Percentiles rank a stretch among this genome's conserved stretches.
Evolutionary conservation across 768 basidiomycete species (phyloP).

Genomic region (Termitomyces sp.): DNA sequence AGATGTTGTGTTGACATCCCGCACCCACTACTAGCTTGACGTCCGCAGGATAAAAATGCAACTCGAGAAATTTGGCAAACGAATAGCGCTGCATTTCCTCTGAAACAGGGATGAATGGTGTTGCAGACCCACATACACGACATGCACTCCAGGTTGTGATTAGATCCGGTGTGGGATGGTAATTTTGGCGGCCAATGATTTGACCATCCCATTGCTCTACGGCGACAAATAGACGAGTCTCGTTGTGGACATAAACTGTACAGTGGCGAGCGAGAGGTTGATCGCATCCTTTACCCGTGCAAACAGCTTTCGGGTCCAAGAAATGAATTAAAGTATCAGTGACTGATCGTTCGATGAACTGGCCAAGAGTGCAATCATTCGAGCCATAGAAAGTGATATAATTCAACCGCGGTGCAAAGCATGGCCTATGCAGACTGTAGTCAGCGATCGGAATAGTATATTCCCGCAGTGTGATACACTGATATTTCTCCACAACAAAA

Average conservation of each 20-base stretch:
- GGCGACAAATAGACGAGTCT: constrained; percentile 76
- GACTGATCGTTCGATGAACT: constrained; percentile 84
- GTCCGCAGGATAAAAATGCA: constrained; percentile 92
- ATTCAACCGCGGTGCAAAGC: constrained; percentile 69
- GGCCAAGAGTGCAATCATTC: constrained; percentile 89
- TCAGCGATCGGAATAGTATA: constrained; percentile 76
- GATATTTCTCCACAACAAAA: constrained; percentile 90
- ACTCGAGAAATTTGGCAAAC: constrained; percentile 93
- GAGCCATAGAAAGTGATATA: constrained; percentile 90
- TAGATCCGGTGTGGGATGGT: constrained; percentile 61
- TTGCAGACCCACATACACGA: constrained; percentile 70
- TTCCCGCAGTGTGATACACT: constrained; percentile 78
- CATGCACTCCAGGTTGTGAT: constrained; percentile 94
- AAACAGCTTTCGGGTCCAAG: constrained; percentile 72
- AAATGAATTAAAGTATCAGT: constrained; percentile 65
- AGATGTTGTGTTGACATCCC: constrained; percentile 92
- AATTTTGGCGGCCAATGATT: constrained; percentile 54
- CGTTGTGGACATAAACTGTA: constrained; percentile 89
- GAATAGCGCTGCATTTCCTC: constrained; percentile 93
- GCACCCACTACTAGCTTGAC: constrained; percentile 84
- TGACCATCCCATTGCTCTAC: constrained; percentile 88
- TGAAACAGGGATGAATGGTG: constrained; percentile 85
- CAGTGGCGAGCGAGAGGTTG: constrained; percentile 81
- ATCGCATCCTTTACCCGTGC: constrained; percentile 81
- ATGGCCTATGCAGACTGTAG: constrained; percentile 64